phyloP scores from a whole-genome alignment of 2,329 filamentous ascomycete genomes.

The Calcarisporium arbuscula region DNA sequence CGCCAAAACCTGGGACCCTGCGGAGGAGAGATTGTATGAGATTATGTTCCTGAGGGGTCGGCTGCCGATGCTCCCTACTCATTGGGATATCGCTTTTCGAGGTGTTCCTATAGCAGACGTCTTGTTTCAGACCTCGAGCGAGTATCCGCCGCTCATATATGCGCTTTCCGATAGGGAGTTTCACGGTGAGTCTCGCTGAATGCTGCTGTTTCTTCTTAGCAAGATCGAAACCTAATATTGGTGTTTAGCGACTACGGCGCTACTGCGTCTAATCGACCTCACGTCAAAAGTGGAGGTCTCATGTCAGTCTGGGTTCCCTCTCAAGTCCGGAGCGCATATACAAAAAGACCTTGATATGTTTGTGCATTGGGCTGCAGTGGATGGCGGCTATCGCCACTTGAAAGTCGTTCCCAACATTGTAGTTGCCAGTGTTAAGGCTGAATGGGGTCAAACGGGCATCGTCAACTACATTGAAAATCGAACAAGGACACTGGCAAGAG shows the following conservation, averaged over 20 bases:
- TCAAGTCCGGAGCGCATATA: conserved; percentile 25
- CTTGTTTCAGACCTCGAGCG: conserved; percentile 26
- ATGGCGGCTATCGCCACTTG: conserved; percentile 29
- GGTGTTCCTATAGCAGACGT: conserved; percentile 31
- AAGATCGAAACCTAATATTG: background rate
- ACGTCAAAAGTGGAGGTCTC: conserved; percentile 26
- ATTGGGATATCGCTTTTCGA: conserved; percentile 35
- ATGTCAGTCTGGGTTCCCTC: conserved; percentile 27
- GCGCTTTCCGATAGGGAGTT: conserved; percentile 29
- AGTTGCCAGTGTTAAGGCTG: conserved; percentile 28
- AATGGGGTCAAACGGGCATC: conserved; percentile 21
- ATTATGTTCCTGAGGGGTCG: conserved; percentile 35
- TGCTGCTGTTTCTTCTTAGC: background rate
- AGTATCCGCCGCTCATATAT: conserved; percentile 29
- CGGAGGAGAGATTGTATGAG: conserved; percentile 40
- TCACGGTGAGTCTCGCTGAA: conserved; percentile 21
- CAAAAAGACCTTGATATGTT: conserved; percentile 28
- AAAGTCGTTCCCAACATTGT: conserved; percentile 32
- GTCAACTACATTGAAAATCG: conserved; percentile 27
- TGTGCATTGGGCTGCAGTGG: conserved; percentile 34
- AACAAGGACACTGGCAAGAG: conserved; percentile 27
- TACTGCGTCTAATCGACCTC: conserved; percentile 33
- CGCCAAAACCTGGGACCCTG: conserved; percentile 42
- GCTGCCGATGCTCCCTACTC: conserved; percentile 31
- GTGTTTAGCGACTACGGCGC: conserved; percentile 30